Evolutionary conservation across 176 grass and related monocot genomes (phyloP).

Genomic region (Zizania latifolia): DNA sequence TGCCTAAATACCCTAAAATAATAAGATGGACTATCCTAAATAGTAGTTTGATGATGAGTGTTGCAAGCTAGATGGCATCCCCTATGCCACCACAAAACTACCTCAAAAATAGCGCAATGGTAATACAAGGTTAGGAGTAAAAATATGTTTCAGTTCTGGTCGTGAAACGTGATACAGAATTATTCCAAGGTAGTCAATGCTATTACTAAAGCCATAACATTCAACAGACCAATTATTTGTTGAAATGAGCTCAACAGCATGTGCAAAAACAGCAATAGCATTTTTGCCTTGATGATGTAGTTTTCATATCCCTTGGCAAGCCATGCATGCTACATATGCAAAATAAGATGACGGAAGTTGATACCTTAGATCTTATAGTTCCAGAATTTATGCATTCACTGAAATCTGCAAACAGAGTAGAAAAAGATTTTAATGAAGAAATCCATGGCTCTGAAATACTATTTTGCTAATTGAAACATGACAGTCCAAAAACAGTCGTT

Average conservation of each 20-base stretch:
- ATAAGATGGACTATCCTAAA: not conserved
- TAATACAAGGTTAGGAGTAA: not conserved
- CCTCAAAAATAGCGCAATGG: not conserved
- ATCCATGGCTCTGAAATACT: not conserved
- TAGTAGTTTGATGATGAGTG: not conserved
- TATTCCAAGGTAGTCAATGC: not conserved
- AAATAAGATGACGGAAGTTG: conserved; percentile 9
- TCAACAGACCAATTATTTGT: conserved; percentile 2
- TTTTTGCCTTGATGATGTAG: not conserved
- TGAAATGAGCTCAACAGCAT: not conserved
- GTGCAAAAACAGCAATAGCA: not conserved
- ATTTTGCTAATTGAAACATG: not conserved
- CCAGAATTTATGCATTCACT: conserved; percentile 57
- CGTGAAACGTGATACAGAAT: not conserved
- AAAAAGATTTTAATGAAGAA: conserved; percentile 2
- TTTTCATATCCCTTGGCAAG: conserved; percentile 5
- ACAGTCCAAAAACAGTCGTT: not conserved
- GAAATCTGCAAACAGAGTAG: conserved; percentile 64
- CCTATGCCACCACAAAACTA: not conserved
- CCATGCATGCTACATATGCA: conserved; percentile 2
- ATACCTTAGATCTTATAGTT: conserved; percentile 75
- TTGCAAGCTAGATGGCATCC: not conserved
- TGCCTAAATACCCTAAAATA: not conserved
- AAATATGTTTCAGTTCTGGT: not conserved
- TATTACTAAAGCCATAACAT: not conserved